Percentiles rank a stretch among this genome's conserved stretches.
phyloP scores from a whole-genome alignment of 1,284 basidiomycete genomes.

The Boletus calvinii region DNA sequence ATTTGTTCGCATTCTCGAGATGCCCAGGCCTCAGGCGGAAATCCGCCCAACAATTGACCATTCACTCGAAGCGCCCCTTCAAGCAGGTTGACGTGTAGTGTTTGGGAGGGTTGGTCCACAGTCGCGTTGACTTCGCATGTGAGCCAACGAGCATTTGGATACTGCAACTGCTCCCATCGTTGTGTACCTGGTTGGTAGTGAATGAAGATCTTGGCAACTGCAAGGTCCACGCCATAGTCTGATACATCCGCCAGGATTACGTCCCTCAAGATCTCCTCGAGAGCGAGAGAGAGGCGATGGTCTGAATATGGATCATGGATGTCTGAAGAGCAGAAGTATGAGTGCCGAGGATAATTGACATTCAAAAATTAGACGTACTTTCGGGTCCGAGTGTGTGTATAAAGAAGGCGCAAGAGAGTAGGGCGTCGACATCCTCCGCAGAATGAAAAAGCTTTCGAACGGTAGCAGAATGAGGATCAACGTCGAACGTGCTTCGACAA shows the following conservation, averaged over 20 bases:
- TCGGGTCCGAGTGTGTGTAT: slow-evolving; percentile 1
- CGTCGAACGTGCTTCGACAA: not conserved
- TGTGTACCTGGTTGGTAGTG: not conserved
- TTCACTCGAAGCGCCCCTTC: slow-evolving; percentile 16
- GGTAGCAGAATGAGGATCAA: not conserved
- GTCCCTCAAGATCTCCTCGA: slow-evolving; percentile 22
- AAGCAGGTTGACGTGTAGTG: slow-evolving; percentile 6
- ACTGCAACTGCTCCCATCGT: not conserved
- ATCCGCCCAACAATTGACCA: slow-evolving; percentile 26
- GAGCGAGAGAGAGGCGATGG: slow-evolving; percentile 24
- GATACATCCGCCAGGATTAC: slow-evolving; percentile 1
- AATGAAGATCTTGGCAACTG: slow-evolving; percentile 36
- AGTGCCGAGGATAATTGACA: not conserved
- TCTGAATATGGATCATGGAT: slow-evolving; percentile 6
- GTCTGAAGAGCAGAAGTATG: slow-evolving; percentile 10
- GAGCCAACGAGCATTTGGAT: not conserved
- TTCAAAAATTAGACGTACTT: not conserved
- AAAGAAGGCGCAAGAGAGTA: slow-evolving; percentile 38
- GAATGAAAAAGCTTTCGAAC: slow-evolving; percentile 18
- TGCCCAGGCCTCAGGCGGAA: too few species aligned
- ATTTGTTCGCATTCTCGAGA: slow-evolving; percentile 29
- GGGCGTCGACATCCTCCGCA: slow-evolving; percentile 26
- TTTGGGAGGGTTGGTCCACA: not conserved
- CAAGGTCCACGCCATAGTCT: slow-evolving; percentile 32
- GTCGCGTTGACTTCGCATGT: not conserved